A percentile compares a stretch with the other conserved stretches of the same genome.
phyloP scores from a whole-genome alignment of 768 basidiomycete species.

The Boletus insuetus region DNA sequence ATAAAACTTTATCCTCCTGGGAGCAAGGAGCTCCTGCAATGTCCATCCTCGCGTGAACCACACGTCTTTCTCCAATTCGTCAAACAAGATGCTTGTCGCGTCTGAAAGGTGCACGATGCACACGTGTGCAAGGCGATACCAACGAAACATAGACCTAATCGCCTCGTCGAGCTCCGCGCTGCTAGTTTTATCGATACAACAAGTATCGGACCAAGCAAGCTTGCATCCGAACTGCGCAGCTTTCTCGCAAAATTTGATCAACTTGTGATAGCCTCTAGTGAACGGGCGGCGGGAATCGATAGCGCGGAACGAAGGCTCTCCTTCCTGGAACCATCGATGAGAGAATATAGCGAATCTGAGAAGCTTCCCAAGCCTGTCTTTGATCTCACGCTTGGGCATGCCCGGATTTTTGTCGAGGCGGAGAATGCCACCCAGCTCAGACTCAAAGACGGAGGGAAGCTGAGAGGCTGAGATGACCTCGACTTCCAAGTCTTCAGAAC shows the following conservation, averaged over 20 bases:
- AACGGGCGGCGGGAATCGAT: constrained; percentile 1
- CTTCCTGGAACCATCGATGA: constrained; percentile 13
- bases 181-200: constrained; percentile 15
- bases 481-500: neutral
- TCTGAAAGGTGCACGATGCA: constrained; percentile 16
- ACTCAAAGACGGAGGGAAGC: constrained; percentile 4
- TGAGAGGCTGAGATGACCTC: constrained; percentile 4
- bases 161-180: constrained; percentile 18
- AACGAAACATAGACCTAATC: constrained; percentile 18
- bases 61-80: neutral
- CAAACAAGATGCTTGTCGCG: neutral
- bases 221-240: constrained; percentile 7
- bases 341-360: constrained; percentile 17
- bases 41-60: constrained; percentile 18
- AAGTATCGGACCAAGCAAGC: constrained; percentile 18
- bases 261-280: constrained; percentile 10
- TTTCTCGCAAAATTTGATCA: constrained; percentile 9
- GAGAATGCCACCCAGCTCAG: constrained; percentile 2
- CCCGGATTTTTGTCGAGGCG: constrained; percentile 1
- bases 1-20: constrained; percentile 9
- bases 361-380: neutral
- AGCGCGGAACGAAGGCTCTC: constrained; percentile 5
- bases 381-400: neutral
- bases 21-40: constrained; percentile 14
- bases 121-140: constrained; percentile 11